A percentile compares a stretch with the other conserved stretches of the same genome.
phyloP scores from a whole-genome alignment of 2,329 filamentous ascomycete species.

The Macrophomina tecta region DNA sequence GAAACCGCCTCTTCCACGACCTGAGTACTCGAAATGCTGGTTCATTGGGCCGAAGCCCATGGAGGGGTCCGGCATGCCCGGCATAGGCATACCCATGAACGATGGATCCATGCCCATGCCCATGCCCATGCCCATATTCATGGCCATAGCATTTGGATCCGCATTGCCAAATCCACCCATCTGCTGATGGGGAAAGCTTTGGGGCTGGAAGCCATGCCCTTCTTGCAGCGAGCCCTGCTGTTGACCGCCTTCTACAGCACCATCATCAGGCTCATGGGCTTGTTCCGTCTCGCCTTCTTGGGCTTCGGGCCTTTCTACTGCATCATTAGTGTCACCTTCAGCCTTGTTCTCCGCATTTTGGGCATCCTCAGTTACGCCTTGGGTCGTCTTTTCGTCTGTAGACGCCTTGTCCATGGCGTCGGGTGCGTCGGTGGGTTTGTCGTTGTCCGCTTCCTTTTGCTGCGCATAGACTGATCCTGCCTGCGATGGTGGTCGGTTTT shows the following conservation, averaged over 20 bases:
- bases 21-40: conserved; percentile 53
- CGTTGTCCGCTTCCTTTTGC: conserved; percentile 26
- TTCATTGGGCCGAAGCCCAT: conserved; percentile 21
- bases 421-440: not conserved
- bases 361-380: conserved; percentile 20
- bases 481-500: conserved; percentile 39
- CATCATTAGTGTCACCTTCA: conserved; percentile 27
- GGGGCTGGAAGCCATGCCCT: not conserved
- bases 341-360: conserved; percentile 33
- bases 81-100: conserved; percentile 41
- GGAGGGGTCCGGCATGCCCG: conserved; percentile 34
- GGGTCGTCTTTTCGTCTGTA: not conserved
- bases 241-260: not conserved
- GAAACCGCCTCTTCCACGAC: conserved; percentile 65
- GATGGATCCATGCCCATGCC: conserved; percentile 31
- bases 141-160: conserved; percentile 14
- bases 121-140: conserved; percentile 27
- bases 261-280: not conserved
- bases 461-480: conserved; percentile 4
- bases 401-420: conserved; percentile 18
- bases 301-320: conserved; percentile 33
- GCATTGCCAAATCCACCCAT: conserved; percentile 25
- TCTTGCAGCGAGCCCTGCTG: conserved; percentile 12
- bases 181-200: conserved; percentile 6
- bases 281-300: conserved; percentile 42